phyloP scores from a whole-genome alignment of 345 rosid species.

The Gossypium rotundifolium region DNA sequence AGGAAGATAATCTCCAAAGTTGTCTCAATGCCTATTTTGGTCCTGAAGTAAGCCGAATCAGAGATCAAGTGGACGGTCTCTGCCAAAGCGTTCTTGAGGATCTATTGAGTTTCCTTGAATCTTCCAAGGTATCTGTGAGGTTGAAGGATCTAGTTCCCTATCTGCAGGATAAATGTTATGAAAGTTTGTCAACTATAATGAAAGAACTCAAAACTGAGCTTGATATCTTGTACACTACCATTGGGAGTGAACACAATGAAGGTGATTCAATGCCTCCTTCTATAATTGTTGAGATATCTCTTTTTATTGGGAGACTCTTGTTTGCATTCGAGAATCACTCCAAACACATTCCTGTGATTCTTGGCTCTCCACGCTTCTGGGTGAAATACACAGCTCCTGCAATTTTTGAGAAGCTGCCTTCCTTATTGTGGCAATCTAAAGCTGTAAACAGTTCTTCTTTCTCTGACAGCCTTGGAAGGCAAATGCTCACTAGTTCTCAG shows the following conservation, averaged over 20 bases:
- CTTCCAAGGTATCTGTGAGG: slow-evolving; percentile 83
- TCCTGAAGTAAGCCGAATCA: slow-evolving; percentile 75
- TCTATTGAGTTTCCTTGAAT: slow-evolving; percentile 80
- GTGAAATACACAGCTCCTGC: slow-evolving; percentile 51
- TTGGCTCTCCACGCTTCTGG: slow-evolving; percentile 97
- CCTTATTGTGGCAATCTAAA: slow-evolving; percentile 58
- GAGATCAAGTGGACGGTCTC: slow-evolving; percentile 76
- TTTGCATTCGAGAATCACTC: slow-evolving; percentile 82
- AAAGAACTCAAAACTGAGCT: slow-evolving; percentile 60
- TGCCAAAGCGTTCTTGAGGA: slow-evolving; percentile 76
- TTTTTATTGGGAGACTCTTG: slow-evolving; percentile 85
- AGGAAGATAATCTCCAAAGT: slow-evolving; percentile 65
- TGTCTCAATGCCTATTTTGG: slow-evolving; percentile 87
- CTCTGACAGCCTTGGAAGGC: slow-evolving; percentile 53
- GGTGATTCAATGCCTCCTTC: slow-evolving; percentile 40
- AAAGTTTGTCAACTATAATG: slow-evolving; percentile 62
- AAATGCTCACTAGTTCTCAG: slow-evolving; percentile 43
- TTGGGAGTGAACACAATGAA: slow-evolving; percentile 38
- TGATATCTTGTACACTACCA: slow-evolving; percentile 46
- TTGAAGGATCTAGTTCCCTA: slow-evolving; percentile 70
- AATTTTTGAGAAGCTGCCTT: slow-evolving; percentile 59
- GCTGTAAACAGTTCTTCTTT: slow-evolving; percentile 31
- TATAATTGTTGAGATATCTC: slow-evolving; percentile 73
- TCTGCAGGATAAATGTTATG: slow-evolving; percentile 77
- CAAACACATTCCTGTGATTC: slow-evolving; percentile 68